phyloP scores from a whole-genome alignment of 495 filamentous ascomycete species.

The Bombardia bombarda region DNA sequence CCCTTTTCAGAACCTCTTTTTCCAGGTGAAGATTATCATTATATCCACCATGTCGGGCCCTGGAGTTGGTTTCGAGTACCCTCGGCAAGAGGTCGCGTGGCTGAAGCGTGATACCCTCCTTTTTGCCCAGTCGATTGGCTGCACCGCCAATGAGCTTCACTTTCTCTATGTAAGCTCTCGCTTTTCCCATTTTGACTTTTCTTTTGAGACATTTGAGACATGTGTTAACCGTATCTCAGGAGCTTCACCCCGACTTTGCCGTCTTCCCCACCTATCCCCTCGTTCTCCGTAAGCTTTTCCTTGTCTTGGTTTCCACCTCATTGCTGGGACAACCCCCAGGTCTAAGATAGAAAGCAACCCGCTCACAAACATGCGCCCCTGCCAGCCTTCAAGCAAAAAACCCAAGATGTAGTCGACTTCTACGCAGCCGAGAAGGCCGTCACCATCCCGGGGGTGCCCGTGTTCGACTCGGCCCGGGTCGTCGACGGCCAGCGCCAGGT shows the following conservation, averaged over 20 bases:
- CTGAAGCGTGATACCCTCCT: slow-evolving; percentile 78
- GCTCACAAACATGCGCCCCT: neutral
- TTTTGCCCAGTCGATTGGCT: slow-evolving; percentile 82
- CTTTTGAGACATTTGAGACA: neutral
- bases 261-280: slow-evolving; percentile 85
- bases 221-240: slow-evolving; percentile 38
- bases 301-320: neutral
- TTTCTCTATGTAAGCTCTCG: slow-evolving; percentile 68
- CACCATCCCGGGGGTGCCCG: slow-evolving; percentile 68
- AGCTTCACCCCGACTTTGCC: slow-evolving; percentile 72
- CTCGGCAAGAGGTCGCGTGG: slow-evolving; percentile 65
- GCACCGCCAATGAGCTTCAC: slow-evolving; percentile 76
- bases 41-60: slow-evolving; percentile 41
- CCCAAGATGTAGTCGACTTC: slow-evolving; percentile 78
- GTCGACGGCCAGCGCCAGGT: slow-evolving; percentile 84
- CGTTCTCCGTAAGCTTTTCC: slow-evolving; percentile 56
- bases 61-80: slow-evolving; percentile 74
- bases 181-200: neutral
- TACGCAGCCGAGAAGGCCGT: slow-evolving; percentile 54
- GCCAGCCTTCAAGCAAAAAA: slow-evolving; percentile 77
- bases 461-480: slow-evolving; percentile 63
- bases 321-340: neutral
- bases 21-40: neutral
- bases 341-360: neutral
- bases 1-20: neutral